Evolutionary conservation across 2,329 filamentous ascomycete species (phyloP).

Genomic region (Fusarium sp.): DNA sequence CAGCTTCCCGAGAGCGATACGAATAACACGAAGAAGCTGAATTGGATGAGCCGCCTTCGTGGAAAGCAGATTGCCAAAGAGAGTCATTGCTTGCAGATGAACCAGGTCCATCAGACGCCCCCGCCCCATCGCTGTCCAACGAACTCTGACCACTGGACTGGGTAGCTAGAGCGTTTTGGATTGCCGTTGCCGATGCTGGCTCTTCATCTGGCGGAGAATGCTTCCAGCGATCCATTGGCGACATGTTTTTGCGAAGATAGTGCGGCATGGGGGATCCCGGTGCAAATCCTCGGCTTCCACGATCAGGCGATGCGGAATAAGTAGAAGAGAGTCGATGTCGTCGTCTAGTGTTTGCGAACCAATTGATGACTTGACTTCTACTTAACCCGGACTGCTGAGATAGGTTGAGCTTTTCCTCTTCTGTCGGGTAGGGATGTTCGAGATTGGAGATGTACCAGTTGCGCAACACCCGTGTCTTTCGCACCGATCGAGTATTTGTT

Average conservation of each 20-base stretch:
- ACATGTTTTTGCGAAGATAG: constrained; percentile 53
- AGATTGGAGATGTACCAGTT: constrained; percentile 62
- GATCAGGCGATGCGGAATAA: constrained; percentile 46
- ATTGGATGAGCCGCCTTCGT: constrained; percentile 45
- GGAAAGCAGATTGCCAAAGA: constrained; percentile 37
- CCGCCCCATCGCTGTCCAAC: constrained; percentile 31
- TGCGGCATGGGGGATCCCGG: constrained; percentile 61
- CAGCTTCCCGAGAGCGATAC: constrained; percentile 29
- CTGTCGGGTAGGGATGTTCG: constrained; percentile 63
- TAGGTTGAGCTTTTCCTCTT: constrained; percentile 59
- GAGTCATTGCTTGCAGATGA: constrained; percentile 53
- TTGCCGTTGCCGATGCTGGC: constrained; percentile 55
- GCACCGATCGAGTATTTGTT: constrained; percentile 57
- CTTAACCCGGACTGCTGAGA: constrained; percentile 60
- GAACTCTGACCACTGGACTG: constrained; percentile 36
- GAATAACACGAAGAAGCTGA: constrained; percentile 50
- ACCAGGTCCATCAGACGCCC: constrained; percentile 49
- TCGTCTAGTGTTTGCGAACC: constrained; percentile 65
- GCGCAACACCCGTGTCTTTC: constrained; percentile 60
- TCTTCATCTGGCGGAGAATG: constrained; percentile 62
- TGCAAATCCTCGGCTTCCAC: constrained; percentile 48
- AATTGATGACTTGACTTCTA: constrained; percentile 61
- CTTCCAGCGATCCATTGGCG: constrained; percentile 61
- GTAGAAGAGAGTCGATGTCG: constrained; percentile 57
- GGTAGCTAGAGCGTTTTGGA: constrained; percentile 52